Percentiles rank a stretch among this genome's conserved stretches.
Conservation (phyloP, 1,139 yeast species). For the Pichia sp. region DNA sequence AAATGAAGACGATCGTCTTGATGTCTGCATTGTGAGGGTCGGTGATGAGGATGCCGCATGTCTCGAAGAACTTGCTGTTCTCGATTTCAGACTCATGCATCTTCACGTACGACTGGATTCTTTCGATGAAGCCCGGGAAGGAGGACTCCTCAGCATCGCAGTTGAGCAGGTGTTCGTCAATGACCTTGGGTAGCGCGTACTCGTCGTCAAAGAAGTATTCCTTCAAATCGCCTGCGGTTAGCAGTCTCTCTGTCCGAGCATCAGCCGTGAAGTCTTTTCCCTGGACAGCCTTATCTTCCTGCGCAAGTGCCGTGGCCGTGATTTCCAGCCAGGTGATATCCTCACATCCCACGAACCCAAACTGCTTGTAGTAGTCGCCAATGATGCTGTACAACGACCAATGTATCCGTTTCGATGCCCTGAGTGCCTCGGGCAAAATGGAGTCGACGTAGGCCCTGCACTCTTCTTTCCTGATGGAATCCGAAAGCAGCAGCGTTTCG, state of each 20-base stretch:
- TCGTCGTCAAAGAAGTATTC: conserved; percentile 3
- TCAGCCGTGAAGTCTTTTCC: neutral
- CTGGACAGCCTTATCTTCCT: neutral
- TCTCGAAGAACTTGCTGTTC: neutral
- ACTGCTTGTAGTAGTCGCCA: conserved; percentile 31
- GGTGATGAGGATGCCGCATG: conserved; percentile 9
- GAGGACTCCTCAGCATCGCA: conserved; percentile 2
- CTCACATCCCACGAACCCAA: conserved; percentile 15
- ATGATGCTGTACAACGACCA: conserved; percentile 34
- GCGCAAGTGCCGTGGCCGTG: neutral
- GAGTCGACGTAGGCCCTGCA: conserved; percentile 1
- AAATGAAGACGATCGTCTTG: conserved; percentile 8
- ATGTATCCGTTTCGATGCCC: conserved; percentile 18
- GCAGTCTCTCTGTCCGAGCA: neutral
- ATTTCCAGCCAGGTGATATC: conserved; percentile 9
- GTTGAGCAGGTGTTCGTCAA: conserved; percentile 4
- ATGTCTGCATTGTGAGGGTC: neutral
- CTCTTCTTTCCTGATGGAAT: neutral
- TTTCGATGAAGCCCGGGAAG: conserved; percentile 2
- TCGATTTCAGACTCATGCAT: conserved; percentile 2
- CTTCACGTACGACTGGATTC: conserved; percentile 4
- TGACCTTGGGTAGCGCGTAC: neutral
- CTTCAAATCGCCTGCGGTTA: conserved; percentile 4
- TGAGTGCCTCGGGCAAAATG: neutral
- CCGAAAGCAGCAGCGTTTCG: conserved; percentile 1